Conservation (phyloP, 2,329 filamentous ascomycete genomes). For the Cercospora berteroae region DNA sequence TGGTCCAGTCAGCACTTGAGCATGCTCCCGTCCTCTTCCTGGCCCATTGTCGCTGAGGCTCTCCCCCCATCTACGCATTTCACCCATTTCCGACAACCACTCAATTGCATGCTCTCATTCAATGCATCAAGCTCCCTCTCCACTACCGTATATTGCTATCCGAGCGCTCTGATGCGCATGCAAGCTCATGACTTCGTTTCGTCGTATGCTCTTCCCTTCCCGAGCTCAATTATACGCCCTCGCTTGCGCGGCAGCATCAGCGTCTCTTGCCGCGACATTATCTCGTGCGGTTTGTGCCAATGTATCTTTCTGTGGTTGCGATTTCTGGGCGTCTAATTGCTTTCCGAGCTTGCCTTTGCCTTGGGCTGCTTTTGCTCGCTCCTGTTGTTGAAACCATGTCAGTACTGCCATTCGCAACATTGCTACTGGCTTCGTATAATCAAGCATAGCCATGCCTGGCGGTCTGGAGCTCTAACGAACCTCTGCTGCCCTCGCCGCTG, state of each 20-base stretch:
- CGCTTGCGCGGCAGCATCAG: conserved; percentile 60
- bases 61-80: neutral
- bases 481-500: conserved; percentile 80
- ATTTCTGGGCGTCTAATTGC: conserved; percentile 73
- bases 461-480: conserved; percentile 51
- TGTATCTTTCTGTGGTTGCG: conserved; percentile 66
- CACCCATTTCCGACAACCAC: neutral
- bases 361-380: conserved; percentile 61
- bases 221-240: conserved; percentile 46
- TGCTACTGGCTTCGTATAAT: no score
- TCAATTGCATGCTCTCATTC: neutral
- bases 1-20: neutral
- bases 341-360: conserved; percentile 66
- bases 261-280: conserved; percentile 64
- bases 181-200: neutral
- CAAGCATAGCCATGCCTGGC: no score
- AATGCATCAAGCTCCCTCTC: neutral
- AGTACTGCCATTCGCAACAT: no score
- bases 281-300: conserved; percentile 66
- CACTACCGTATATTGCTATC: neutral
- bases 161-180: neutral
- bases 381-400: no score
- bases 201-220: neutral
- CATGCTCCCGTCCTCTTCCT: neutral
- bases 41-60: neutral